Evolutionary conservation across 208 protist species (phyloP).

Genomic region (Plasmodiophora brassicae): DNA sequence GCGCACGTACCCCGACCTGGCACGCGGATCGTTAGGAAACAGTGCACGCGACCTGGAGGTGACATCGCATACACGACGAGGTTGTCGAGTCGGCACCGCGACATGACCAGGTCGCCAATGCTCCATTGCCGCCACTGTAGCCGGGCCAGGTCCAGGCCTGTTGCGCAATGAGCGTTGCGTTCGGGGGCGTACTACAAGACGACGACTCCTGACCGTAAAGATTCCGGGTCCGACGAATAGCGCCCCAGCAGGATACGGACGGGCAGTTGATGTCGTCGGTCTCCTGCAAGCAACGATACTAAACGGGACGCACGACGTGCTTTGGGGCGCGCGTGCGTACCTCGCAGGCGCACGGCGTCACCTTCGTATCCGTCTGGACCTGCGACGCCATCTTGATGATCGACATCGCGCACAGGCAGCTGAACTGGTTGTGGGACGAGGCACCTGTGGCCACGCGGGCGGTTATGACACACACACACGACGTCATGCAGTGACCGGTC

Average conservation of each 20-base stretch:
- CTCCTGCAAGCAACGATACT: neutral
- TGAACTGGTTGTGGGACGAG: too few relatives aligned
- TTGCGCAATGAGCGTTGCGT: too few relatives aligned
- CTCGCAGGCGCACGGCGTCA: neutral
- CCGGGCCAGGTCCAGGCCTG: too few relatives aligned
- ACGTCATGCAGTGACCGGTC: too few relatives aligned
- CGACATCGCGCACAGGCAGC: neutral
- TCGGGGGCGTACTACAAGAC: too few relatives aligned
- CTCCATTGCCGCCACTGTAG: neutral
- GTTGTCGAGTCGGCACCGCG: neutral
- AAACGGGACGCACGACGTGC: too few relatives aligned
- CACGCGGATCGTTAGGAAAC: neutral
- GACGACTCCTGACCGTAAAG: too few relatives aligned
- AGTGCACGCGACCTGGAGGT: neutral
- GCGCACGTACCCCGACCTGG: neutral
- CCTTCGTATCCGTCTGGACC: neutral
- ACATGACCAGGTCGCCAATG: neutral
- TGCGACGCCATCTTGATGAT: neutral
- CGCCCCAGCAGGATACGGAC: neutral
- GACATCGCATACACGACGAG: neutral
- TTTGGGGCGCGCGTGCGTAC: neutral
- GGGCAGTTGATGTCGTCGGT: slow-evolving; percentile 3
- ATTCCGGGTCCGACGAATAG: neutral
- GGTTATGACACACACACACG: too few relatives aligned
- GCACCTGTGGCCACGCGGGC: too few relatives aligned